Conservation (phyloP, 495 filamentous ascomycete genomes). For the Penicillium egyptiacum region DNA sequence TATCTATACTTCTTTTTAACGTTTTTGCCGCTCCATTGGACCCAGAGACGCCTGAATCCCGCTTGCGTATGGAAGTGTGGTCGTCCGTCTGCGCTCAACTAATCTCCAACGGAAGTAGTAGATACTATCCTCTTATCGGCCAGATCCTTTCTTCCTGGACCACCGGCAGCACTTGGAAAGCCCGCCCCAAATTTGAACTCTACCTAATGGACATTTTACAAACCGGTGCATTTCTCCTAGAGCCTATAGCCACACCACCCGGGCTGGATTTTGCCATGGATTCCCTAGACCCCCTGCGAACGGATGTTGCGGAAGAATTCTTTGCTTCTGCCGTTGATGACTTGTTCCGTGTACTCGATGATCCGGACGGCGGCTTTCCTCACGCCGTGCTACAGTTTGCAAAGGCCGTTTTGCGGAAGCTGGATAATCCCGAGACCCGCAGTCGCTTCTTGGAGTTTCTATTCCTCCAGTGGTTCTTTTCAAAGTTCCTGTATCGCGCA, state of each 20-base stretch:
- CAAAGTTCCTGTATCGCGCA: constrained; percentile 77
- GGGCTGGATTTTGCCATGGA: constrained; percentile 44
- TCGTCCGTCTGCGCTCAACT: constrained; percentile 82
- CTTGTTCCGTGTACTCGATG: constrained; percentile 82
- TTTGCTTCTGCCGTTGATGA: constrained; percentile 77
- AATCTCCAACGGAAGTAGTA: constrained; percentile 44
- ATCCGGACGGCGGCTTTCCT: constrained; percentile 77
- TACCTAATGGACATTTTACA: constrained; percentile 92
- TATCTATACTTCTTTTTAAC: constrained; percentile 83
- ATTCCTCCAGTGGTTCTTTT: constrained; percentile 89
- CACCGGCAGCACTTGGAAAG: constrained; percentile 82
- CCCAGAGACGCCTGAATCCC: constrained; percentile 74
- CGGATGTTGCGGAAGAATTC: constrained; percentile 83
- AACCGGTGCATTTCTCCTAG: constrained; percentile 86
- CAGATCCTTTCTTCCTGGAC: constrained; percentile 77
- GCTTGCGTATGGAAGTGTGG: constrained; percentile 80
- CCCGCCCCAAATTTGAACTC: constrained; percentile 83
- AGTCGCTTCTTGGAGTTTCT: constrained; percentile 74
- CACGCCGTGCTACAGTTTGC: constrained; percentile 78
- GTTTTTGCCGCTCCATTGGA: constrained; percentile 71
- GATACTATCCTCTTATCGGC: constrained; percentile 42
- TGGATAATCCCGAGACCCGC: constrained; percentile 67
- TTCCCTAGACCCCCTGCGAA: constrained; percentile 64
- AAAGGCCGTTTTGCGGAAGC: constrained; percentile 73
- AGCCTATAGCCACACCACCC: constrained; percentile 63